Percentiles rank a stretch among this genome's conserved stretches.
phyloP scores from a whole-genome alignment of 108 stramenopile species.

The Nannochloropsis salina region DNA sequence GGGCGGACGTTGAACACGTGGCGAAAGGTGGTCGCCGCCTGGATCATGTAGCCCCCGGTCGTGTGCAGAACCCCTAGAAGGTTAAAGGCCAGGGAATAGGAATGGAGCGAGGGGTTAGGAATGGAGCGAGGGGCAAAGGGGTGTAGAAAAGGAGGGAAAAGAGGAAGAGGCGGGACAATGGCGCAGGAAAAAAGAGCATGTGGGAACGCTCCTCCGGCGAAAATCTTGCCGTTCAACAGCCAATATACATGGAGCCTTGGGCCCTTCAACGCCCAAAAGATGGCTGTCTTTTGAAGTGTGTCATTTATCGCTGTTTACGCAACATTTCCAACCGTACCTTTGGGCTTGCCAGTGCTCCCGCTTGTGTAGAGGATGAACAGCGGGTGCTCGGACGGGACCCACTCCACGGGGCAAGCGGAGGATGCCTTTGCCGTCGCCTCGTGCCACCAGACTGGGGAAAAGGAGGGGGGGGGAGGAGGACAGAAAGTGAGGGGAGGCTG shows the following conservation, averaged over 20 bases:
- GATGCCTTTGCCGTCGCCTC: not conserved
- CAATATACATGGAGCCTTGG: no score
- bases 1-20: conserved; percentile 32
- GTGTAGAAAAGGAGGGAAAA: not conserved
- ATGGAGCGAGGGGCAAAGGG: no score
- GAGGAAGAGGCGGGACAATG: not conserved
- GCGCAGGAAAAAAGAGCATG: no score
- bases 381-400: conserved; percentile 35
- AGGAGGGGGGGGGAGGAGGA: not conserved
- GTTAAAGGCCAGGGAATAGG: no score
- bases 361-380: conserved; percentile 46
- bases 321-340: not conserved
- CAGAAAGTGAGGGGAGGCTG: not conserved
- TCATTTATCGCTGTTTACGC: no score
- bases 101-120: no score
- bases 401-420: conserved; percentile 21
- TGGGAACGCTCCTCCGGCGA: no score
- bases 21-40: conserved; percentile 32
- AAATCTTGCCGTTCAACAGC: no score
- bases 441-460: not conserved
- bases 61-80: conserved; percentile 34
- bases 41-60: conserved; percentile 35
- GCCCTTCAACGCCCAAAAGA: no score
- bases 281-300: no score
- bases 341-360: conserved; percentile 48